Base-by-base conservation (phyloP, 441 rosid species). In the Theobroma grandiflorum region DNA sequence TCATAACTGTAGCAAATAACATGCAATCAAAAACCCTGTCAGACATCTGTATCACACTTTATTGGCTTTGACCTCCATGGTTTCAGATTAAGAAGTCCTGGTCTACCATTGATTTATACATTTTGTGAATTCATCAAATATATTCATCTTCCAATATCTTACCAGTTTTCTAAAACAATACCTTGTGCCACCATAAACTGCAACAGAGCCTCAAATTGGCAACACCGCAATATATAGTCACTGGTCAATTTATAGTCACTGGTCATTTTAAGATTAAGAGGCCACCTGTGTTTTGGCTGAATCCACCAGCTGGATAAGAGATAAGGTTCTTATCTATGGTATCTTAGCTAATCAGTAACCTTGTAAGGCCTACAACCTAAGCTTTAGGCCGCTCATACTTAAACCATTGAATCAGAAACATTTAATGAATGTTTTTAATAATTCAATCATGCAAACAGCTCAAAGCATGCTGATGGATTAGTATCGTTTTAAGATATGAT, bases 191-290 rank as follows among this genome's bases (percentile, higher is more conserved):
- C 37, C 38, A 45, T 31, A 49, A 71, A 71, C 42, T 22, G 38
- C 57, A 16, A 8, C 47, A 40, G 11, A 22, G 59, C 73, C n/a
- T 26, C 33, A 18, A 40, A 79, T n/a, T 37, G 57, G 53, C 7
- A 35, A n/a, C 15, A 59, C 42, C 11, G 42, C 35, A 20, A 33
- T 33, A 16, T 52, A 12, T 31, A 64, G 58, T 43, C n/a, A n/a
- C n/a, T n/a, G n/a, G n/a, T n/a, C n/a, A n/a, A 26, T 26, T 26
- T 8, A 58, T 42, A 9, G 45, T 58, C 26, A 47, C 42, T 4
- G 40, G 38, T 70, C 14, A 49, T 58, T 38, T 74, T 67, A 77
- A 40, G 45, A 64, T 76, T 68, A 45, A 16, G 42, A 20, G 37
- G 42, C 57, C 64, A 53, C 33, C 40, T 2, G 53, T 20, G 3